Percentiles rank a stretch among this genome's conserved stretches.
Evolutionary conservation across 805 yeast genomes (phyloP).

Genomic region (Vanderwaltozyma tropicalis): DNA sequence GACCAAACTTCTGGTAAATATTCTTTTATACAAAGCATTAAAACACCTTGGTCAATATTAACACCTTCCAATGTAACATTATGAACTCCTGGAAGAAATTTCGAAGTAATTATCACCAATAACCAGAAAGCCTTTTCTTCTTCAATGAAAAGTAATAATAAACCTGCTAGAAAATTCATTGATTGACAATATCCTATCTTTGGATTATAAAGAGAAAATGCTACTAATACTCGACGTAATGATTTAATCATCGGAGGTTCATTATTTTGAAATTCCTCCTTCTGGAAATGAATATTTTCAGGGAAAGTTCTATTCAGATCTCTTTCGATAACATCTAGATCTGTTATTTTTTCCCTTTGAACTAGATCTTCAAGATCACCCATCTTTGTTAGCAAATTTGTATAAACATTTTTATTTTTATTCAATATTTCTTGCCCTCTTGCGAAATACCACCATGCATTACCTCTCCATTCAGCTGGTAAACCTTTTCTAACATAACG

Average conservation of each 20-base stretch:
- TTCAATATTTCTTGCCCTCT: slow-evolving; percentile 67
- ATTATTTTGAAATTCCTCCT: slow-evolving; percentile 21
- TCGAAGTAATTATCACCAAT: slow-evolving; percentile 80
- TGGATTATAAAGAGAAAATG: slow-evolving; percentile 80
- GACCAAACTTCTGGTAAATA: slow-evolving; percentile 77
- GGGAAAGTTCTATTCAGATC: slow-evolving; percentile 93
- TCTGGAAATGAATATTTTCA: slow-evolving; percentile 74
- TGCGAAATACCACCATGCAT: slow-evolving; percentile 93
- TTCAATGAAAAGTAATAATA: slow-evolving; percentile 70
- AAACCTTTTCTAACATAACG: slow-evolving; percentile 83
- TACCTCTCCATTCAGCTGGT: slow-evolving; percentile 96
- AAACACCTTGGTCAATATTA: slow-evolving; percentile 86
- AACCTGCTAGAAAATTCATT: slow-evolving; percentile 83
- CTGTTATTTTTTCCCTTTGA: slow-evolving; percentile 23
- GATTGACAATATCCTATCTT: slow-evolving; percentile 94
- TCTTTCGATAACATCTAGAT: slow-evolving; percentile 87
- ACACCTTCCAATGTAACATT: slow-evolving; percentile 88
- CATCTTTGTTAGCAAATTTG: slow-evolving; percentile 55
- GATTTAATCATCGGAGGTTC: slow-evolving; percentile 63
- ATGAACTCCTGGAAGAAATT: slow-evolving; percentile 84
- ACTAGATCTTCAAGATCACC: slow-evolving; percentile 31
- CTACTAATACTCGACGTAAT: slow-evolving; percentile 67
- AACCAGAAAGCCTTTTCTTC: slow-evolving; percentile 94
- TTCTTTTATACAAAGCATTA: slow-evolving; percentile 78
- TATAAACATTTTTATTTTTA: slow-evolving; percentile 66